Evolutionary conservation across 805 yeast genomes (phyloP).

Genomic region (Barnettozyma sucrosica): DNA sequence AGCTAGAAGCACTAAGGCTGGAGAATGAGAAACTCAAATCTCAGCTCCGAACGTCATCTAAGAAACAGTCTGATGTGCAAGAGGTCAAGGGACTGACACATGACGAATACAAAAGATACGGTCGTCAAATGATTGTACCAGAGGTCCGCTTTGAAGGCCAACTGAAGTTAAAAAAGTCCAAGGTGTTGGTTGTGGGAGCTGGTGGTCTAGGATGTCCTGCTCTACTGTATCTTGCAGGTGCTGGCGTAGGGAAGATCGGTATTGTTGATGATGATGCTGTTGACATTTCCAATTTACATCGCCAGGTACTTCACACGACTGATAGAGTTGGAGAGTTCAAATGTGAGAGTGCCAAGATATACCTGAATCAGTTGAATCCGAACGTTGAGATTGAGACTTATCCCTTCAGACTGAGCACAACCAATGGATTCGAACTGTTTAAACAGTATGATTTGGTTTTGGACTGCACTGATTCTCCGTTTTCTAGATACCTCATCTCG

Average conservation of each 20-base stretch:
- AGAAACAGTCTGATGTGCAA: background rate
- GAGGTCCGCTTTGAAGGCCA: constrained; percentile 54
- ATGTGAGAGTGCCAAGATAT: constrained; percentile 69
- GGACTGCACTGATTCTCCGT: constrained; percentile 95
- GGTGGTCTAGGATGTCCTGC: constrained; percentile 98
- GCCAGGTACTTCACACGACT: constrained; percentile 79
- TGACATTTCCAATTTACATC: constrained; percentile 77
- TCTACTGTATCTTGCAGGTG: constrained; percentile 72
- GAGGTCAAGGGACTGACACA: constrained; percentile 25
- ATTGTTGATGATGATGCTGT: constrained; percentile 85
- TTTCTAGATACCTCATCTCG: constrained; percentile 76
- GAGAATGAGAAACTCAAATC: constrained; percentile 14
- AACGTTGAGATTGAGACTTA: constrained; percentile 49
- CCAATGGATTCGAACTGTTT: constrained; percentile 61
- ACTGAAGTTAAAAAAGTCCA: constrained; percentile 46
- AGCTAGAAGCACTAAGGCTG: constrained; percentile 10
- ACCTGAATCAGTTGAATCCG: constrained; percentile 58
- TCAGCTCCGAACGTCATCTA: background rate
- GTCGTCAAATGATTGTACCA: constrained; percentile 93
- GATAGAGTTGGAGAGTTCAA: constrained; percentile 63
- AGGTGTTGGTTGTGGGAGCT: constrained; percentile 81
- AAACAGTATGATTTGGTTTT: constrained; percentile 66
- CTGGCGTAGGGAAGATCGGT: constrained; percentile 83
- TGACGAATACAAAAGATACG: constrained; percentile 79
- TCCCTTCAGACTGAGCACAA: constrained; percentile 42